phyloP scores from a whole-genome alignment of 306 rosid species.

The Prinsepia uniflora region DNA sequence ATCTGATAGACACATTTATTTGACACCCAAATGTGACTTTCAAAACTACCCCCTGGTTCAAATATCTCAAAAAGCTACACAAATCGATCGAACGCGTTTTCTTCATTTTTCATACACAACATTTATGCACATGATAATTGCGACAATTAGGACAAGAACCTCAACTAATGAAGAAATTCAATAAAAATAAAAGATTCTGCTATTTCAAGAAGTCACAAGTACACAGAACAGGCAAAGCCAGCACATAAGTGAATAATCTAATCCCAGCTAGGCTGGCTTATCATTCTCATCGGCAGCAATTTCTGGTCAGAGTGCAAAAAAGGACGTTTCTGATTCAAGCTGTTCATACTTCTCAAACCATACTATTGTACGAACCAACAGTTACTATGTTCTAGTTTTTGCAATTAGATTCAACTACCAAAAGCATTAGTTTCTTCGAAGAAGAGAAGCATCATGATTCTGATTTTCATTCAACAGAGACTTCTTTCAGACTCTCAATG shows the following conservation, averaged over 20 bases:
- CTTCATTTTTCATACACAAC: not conserved
- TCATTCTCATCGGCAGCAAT: not conserved
- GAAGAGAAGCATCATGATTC: slow-evolving; percentile 40
- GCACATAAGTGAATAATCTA: not conserved
- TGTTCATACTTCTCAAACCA: slow-evolving; percentile 1
- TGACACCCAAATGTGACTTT: not conserved
- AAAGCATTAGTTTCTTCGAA: slow-evolving; percentile 7
- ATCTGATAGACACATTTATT: not conserved
- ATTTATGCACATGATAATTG: not conserved
- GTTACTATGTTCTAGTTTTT: not conserved
- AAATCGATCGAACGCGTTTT: not conserved
- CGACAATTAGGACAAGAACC: not conserved
- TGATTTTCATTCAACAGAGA: slow-evolving; percentile 54
- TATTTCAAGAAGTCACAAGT: not conserved
- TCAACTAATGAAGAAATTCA: not conserved
- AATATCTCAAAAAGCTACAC: not conserved
- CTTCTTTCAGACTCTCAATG: slow-evolving; percentile 61
- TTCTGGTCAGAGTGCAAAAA: not conserved
- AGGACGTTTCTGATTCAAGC: slow-evolving; percentile 1
- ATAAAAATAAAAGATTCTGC: no score
- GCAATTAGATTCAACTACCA: slow-evolving; percentile 16
- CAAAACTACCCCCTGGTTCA: not conserved
- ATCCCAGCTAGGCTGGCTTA: slow-evolving; percentile 7
- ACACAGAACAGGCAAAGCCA: not conserved
- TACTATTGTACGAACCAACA: not conserved